phyloP scores from a whole-genome alignment of 257 asterid genomes.

The Penstemon eatonii region DNA sequence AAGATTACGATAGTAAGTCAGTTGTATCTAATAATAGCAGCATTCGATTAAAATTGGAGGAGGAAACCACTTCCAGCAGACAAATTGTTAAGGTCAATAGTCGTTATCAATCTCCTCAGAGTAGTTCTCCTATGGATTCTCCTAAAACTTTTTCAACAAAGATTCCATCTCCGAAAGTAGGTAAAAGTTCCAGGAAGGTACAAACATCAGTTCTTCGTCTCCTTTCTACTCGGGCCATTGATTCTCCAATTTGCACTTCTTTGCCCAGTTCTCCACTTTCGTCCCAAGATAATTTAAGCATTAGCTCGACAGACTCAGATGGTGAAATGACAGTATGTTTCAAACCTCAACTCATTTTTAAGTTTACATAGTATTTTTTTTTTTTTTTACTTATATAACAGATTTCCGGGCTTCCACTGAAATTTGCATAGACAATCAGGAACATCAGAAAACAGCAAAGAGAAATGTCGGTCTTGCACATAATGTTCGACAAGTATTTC shows the following conservation, averaged over 20 bases:
- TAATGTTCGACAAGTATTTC: conserved; percentile 41
- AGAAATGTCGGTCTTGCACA: conserved; percentile 31
- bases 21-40: conserved; percentile 35
- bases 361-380: neutral
- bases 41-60: conserved; percentile 27
- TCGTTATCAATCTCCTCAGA: conserved; percentile 43
- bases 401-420: conserved; percentile 30
- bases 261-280: conserved; percentile 42
- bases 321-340: conserved; percentile 58
- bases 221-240: conserved; percentile 53
- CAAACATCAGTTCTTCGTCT: conserved; percentile 54
- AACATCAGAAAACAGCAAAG: conserved; percentile 38
- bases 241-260: conserved; percentile 35
- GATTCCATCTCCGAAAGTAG: conserved; percentile 47
- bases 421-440: conserved; percentile 48
- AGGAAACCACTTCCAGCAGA: conserved; percentile 34
- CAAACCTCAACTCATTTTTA: conserved; percentile 19
- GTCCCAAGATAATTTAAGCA: conserved; percentile 38
- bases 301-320: conserved; percentile 53
- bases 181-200: conserved; percentile 36
- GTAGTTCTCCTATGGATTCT: conserved; percentile 47
- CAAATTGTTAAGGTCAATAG: conserved; percentile 30
- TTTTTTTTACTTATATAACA: neutral
- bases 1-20: conserved; percentile 34
- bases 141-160: conserved; percentile 42